Conservation (phyloP, 2,329 filamentous ascomycete species). For the Fusarium sp. region DNA sequence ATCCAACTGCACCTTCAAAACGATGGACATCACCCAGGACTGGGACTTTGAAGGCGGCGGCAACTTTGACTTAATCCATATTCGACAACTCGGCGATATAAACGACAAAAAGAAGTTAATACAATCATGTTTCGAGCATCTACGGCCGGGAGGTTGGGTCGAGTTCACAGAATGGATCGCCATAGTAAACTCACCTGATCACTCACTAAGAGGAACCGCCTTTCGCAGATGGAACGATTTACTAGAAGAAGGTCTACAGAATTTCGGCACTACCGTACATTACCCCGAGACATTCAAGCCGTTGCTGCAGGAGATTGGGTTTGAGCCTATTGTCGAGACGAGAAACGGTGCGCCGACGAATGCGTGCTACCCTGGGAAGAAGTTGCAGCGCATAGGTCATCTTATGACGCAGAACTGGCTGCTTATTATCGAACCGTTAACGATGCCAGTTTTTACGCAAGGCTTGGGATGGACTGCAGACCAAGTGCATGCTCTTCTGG, state of each 20-base stretch:
- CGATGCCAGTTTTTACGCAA: conserved; percentile 40
- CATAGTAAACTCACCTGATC: conserved; percentile 38
- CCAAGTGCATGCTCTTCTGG: conserved; percentile 29
- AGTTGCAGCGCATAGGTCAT: conserved; percentile 41
- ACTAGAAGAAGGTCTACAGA: conserved; percentile 34
- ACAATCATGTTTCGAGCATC: conserved; percentile 33
- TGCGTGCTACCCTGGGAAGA: conserved; percentile 42
- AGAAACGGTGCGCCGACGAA: conserved; percentile 41
- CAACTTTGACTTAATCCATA: conserved; percentile 37
- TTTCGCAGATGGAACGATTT: conserved; percentile 41
- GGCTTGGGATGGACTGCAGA: conserved; percentile 39
- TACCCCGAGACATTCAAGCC: conserved; percentile 36
- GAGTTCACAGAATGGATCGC: conserved; percentile 45
- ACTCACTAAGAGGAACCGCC: conserved; percentile 36
- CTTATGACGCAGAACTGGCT: conserved; percentile 43
- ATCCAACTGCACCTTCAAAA: conserved; percentile 35
- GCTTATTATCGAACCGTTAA: conserved; percentile 36
- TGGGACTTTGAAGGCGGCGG: conserved; percentile 30
- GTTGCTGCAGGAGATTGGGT: conserved; percentile 28
- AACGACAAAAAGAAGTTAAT: conserved; percentile 29
- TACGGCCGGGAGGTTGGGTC: conserved; percentile 43
- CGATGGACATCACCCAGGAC: conserved; percentile 37
- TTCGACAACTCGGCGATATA: conserved; percentile 36
- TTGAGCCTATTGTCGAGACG: conserved; percentile 39
- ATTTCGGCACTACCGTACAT: conserved; percentile 30